Percentiles rank a stretch among this genome's conserved stretches.
These are phyloP conservation scores for Lotmaria passim DNA, from an alignment of 208 protist genomes.

Conservation along the genomic window DNA sequence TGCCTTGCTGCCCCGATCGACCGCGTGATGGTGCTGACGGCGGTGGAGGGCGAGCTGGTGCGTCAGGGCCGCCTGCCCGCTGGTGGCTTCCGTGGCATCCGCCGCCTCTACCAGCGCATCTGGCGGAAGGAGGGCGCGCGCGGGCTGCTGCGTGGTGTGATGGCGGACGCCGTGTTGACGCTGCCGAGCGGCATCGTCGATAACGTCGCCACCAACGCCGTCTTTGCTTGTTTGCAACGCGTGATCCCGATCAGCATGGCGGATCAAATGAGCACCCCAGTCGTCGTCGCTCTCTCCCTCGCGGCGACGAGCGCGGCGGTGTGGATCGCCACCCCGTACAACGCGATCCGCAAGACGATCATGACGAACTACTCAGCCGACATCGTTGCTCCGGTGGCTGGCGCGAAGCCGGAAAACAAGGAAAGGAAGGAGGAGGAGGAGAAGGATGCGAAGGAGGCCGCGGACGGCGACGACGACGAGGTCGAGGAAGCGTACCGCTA, in stretches of 20 bases:
- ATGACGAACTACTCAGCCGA: constrained; percentile 86
- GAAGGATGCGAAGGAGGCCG: neutral
- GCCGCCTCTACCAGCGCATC: constrained; percentile 47
- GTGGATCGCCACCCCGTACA: constrained; percentile 74
- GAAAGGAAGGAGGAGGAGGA: constrained; percentile 1
- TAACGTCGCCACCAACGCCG: constrained; percentile 49
- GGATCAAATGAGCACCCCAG: constrained; percentile 45
- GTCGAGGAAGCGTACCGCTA: constrained; percentile 69
- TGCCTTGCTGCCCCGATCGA: constrained; percentile 61
- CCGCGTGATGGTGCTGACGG: constrained; percentile 66
- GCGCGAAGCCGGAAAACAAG: neutral
- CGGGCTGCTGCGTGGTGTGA: constrained; percentile 69
- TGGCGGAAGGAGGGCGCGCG: constrained; percentile 64
- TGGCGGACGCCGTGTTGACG: constrained; percentile 65
- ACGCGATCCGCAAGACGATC: constrained; percentile 68
- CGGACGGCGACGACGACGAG: constrained; percentile 1
- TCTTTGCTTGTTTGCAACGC: constrained; percentile 50
- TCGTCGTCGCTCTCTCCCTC: constrained; percentile 58
- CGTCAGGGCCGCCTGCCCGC: constrained; percentile 69
- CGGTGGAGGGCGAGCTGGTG: constrained; percentile 81
- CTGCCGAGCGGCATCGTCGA: constrained; percentile 64
- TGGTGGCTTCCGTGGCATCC: constrained; percentile 68
- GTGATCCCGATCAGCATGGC: constrained; percentile 45
- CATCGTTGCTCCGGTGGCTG: constrained; percentile 49
- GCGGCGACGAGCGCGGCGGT: constrained; percentile 53